A percentile compares a stretch with the other conserved stretches of the same genome.
These are phyloP conservation scores for Euphorbia celastroides DNA, from an alignment of 441 rosid genomes.

Conservation along the genomic window DNA sequence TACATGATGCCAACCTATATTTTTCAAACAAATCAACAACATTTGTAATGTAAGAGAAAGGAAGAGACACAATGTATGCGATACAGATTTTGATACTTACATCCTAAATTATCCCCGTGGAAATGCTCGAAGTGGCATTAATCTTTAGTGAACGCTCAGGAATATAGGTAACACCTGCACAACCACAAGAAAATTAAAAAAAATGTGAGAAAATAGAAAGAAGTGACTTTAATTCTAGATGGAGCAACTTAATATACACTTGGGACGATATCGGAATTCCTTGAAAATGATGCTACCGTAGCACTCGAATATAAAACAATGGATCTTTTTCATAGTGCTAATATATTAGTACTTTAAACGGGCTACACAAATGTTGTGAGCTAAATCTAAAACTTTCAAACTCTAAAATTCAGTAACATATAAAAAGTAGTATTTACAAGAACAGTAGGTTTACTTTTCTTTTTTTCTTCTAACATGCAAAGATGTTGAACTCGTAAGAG, in stretches of 20 bases:
- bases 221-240: neutral
- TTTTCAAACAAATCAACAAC: slow-evolving; percentile 14
- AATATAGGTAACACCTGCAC: slow-evolving; percentile 75
- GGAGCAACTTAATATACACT: neutral
- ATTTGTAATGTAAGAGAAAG: neutral
- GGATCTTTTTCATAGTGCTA: neutral
- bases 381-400: neutral
- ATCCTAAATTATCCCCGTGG: slow-evolving; percentile 58
- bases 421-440: neutral
- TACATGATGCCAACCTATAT: slow-evolving; percentile 10
- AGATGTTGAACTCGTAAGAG: neutral
- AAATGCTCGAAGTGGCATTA: slow-evolving; percentile 89
- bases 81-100: slow-evolving; percentile 4
- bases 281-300: neutral
- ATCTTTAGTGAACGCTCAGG: slow-evolving; percentile 89
- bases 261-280: neutral
- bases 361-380: neutral
- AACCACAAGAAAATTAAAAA: slow-evolving; percentile 20
- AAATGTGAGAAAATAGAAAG: neutral
- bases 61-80: slow-evolving; percentile 5
- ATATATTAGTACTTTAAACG: neutral
- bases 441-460: neutral
- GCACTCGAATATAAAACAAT: neutral
- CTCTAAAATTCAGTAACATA: neutral
- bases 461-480: slow-evolving; percentile 3